Evolutionary conservation across 2,329 filamentous ascomycete genomes (phyloP), one percentile per base, ranked within the genome.

Genomic region (Ceratocystis papillata): DNA sequence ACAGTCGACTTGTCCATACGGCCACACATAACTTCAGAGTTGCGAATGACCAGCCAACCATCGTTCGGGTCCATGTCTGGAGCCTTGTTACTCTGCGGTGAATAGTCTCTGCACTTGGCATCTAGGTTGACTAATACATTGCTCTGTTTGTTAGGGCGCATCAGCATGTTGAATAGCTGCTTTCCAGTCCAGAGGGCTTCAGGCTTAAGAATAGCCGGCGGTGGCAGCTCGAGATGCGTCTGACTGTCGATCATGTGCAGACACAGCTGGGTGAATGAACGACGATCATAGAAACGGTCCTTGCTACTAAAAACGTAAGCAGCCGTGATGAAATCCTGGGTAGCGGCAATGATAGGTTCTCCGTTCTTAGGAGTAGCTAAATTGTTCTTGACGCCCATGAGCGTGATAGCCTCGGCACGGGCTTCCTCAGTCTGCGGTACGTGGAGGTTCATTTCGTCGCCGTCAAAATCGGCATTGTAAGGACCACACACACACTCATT

Each of bases 371-470:
- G 94, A 0, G 94, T 99, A 2, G 88, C 88, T 67, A 99, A 77
- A 74, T 99, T 99, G 79, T 97, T 86, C 77, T 96, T 96, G 66
- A 99, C 92, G 53, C 94, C 94, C 94, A 99, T 99, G 61, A 99
- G 79, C 70, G 93, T 91, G 72, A 95, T 95, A 0, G 94, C 94
- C 76, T 99, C 94, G 1, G 93, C 90, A 67, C 94, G 84, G 10
- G 94, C 93, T 76, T 99, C 94, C 77, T 99, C 94, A 0, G 94
- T 97, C 74, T 99, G 94, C 1, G 94, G 94, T 17, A 99, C 92
- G 76, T 99, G 94, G 61, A 99, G 77, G 72, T 99, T 99, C 94
- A 99, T 99, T 76, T 99, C 94, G 71, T 99, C 94, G 68, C 94
- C 94, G 72, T 99, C 94, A 71, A 99, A 99, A 83, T 99, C 94